Evolutionary conservation across 306 rosid genomes (phyloP), one percentile per base, ranked within the genome.

Genomic region (Glycine latifolia): DNA sequence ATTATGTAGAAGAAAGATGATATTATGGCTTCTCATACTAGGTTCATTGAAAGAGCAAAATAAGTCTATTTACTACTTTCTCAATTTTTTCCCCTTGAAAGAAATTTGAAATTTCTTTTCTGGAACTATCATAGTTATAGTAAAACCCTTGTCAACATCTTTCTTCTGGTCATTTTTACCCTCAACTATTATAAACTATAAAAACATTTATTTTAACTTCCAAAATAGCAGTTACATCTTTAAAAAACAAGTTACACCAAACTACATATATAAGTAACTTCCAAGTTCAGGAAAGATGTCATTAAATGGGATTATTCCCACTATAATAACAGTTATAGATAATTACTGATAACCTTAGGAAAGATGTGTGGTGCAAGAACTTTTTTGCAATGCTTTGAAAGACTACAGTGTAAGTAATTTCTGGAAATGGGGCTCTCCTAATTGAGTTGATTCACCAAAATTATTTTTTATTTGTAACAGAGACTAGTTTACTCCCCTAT

Each of bases 331-430:
- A 26, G 31, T 26, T 26, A 26, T 26, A 26, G 31, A 41, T 79
- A 41, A 41, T 58, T 50, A 59, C 58, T 48, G 48, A 71, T 52
- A 65, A 52, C 63, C 75, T 31, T 31, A 11, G 13, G 33, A 52
- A 12, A 79, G 8, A 59, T n/a, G 63, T 71, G 49, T 37, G 82
- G 58, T 78, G 48, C 75, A 81, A 37, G 2, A 60, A 48, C 66
- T 73, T 47, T 35, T n/a, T n/a, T 16, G 69, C 53, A 84, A 31
- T n/a, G 50, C 65, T 17, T 76, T 13, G 44, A 54, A 66, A 83
- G 60, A 72, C 41, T 15, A 60, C 4, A 50, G n/a, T 73, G 20
- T 43, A 33, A 81, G 10, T 71, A 31, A 59, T 54, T 75, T 77
- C 49, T 4, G 52, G 65, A 83, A 70, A 69, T 54, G n/a, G 72